Percentiles rank a stretch among this genome's conserved stretches.
These are phyloP conservation scores for Bothriochloa decipiens DNA, from an alignment of 176 grass and related monocot species.

Conservation along the genomic window DNA sequence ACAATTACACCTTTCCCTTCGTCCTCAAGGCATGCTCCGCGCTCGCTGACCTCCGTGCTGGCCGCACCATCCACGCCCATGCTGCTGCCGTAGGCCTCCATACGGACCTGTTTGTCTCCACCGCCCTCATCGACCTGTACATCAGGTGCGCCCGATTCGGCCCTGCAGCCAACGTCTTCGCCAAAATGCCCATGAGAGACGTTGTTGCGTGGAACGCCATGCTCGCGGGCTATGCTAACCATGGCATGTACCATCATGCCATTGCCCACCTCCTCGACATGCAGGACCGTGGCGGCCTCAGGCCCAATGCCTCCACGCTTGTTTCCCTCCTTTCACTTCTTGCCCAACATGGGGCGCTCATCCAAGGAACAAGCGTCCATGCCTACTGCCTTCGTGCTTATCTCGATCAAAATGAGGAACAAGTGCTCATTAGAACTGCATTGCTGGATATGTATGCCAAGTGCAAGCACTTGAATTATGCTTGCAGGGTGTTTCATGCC, in stretches of 20 bases:
- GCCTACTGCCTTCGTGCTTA: slow-evolving; percentile 66
- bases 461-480: slow-evolving; percentile 56
- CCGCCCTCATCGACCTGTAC: slow-evolving; percentile 88
- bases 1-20: slow-evolving; percentile 87
- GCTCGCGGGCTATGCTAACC: slow-evolving; percentile 69
- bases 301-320: slow-evolving; percentile 73
- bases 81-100: slow-evolving; percentile 53
- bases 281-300: slow-evolving; percentile 42
- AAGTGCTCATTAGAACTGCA: slow-evolving; percentile 62
- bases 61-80: slow-evolving; percentile 61
- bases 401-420: slow-evolving; percentile 49
- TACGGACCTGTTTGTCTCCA: slow-evolving; percentile 67
- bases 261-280: slow-evolving; percentile 54
- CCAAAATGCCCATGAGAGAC: slow-evolving; percentile 64
- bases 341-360: slow-evolving; percentile 59
- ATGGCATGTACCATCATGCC: slow-evolving; percentile 52
- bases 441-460: slow-evolving; percentile 88
- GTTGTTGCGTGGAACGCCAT: slow-evolving; percentile 80
- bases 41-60: slow-evolving; percentile 51
- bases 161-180: slow-evolving; percentile 55
- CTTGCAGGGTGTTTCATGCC: slow-evolving; percentile 62
- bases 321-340: slow-evolving; percentile 63
- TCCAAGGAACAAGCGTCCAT: slow-evolving; percentile 63
- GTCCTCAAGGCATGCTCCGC: slow-evolving; percentile 80
- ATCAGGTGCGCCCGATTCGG: slow-evolving; percentile 65